phyloP scores from a whole-genome alignment of 768 basidiomycete species.

The Tulasnella sp. region DNA sequence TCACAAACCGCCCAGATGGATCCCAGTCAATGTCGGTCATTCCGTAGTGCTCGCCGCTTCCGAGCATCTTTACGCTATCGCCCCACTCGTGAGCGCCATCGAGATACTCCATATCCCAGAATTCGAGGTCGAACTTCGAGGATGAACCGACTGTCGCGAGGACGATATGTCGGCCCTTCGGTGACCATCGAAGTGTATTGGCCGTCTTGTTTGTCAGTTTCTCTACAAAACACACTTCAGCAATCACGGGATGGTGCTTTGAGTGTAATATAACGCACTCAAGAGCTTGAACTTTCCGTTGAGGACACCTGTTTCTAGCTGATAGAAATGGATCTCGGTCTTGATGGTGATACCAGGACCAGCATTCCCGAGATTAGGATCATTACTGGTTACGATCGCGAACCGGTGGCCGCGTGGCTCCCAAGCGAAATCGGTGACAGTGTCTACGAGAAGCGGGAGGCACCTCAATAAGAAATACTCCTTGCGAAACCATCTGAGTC shows the following conservation, averaged over 20 bases:
- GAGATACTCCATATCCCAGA: slow-evolving; percentile 96
- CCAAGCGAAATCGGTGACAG: slow-evolving; percentile 95
- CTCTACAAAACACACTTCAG: slow-evolving; percentile 36
- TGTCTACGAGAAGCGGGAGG: slow-evolving; percentile 45
- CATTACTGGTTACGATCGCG: slow-evolving; percentile 87
- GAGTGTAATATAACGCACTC: slow-evolving; percentile 39
- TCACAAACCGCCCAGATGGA: slow-evolving; percentile 87
- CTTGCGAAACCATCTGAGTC: not conserved
- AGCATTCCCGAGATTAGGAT: slow-evolving; percentile 86
- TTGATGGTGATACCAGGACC: slow-evolving; percentile 90
- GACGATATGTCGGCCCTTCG: slow-evolving; percentile 90
- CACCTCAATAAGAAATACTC: not conserved
- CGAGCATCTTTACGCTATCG: slow-evolving; percentile 70
- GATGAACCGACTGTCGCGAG: slow-evolving; percentile 93
- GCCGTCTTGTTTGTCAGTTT: slow-evolving; percentile 73
- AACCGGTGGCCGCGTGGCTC: slow-evolving; percentile 97
- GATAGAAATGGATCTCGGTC: slow-evolving; percentile 94
- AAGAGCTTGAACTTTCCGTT: slow-evolving; percentile 94
- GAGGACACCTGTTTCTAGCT: slow-evolving; percentile 60
- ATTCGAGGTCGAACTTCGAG: slow-evolving; percentile 93
- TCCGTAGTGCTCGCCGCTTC: slow-evolving; percentile 86
- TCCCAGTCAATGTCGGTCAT: slow-evolving; percentile 99
- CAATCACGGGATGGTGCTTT: not conserved
- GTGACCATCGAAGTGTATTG: slow-evolving; percentile 95
- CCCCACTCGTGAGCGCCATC: slow-evolving; percentile 59